Percentiles rank a stretch among this genome's conserved stretches.
These are phyloP conservation scores for Globisporangium sylvaticum DNA, from an alignment of 352 stramenopile species.

Conservation along the genomic window DNA sequence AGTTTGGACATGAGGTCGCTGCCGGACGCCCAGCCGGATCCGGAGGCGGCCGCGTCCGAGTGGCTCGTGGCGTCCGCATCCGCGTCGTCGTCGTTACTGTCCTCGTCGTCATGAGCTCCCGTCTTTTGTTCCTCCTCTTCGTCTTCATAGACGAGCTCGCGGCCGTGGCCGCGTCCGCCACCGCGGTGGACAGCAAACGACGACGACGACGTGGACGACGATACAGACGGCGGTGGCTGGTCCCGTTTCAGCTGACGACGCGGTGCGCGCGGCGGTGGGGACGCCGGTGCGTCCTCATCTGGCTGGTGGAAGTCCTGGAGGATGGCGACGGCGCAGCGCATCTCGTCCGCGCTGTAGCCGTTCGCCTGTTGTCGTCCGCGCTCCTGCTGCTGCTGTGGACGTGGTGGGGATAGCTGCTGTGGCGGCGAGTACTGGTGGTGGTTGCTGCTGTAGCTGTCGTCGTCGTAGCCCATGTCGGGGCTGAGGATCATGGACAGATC, in stretches of 20 bases:
- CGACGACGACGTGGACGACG: background rate
- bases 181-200: background rate
- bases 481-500: conserved; percentile 55
- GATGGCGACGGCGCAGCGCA: conserved; percentile 59
- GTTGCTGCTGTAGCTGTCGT: background rate
- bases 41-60: conserved; percentile 6
- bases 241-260: background rate
- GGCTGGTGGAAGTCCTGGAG: conserved; percentile 52
- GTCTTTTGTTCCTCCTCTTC: conserved; percentile 22
- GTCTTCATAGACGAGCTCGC: conserved; percentile 15
- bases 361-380: background rate
- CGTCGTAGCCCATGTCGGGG: conserved; percentile 32
- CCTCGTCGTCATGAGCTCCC: conserved; percentile 10
- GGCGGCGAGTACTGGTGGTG: conserved; percentile 7
- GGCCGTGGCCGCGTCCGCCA: background rate
- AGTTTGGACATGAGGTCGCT: conserved; percentile 41
- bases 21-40: conserved; percentile 12
- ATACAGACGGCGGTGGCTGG: background rate
- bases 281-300: conserved; percentile 12
- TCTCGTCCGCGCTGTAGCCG: conserved; percentile 47
- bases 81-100: background rate
- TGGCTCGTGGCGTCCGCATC: background rate
- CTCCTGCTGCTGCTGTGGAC: background rate
- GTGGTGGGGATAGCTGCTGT: background rate
- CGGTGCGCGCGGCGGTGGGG: background rate